These are phyloP conservation scores for Pelargonium exstipulatum DNA, from an alignment of 441 rosid species.

Conservation along the genomic window DNA sequence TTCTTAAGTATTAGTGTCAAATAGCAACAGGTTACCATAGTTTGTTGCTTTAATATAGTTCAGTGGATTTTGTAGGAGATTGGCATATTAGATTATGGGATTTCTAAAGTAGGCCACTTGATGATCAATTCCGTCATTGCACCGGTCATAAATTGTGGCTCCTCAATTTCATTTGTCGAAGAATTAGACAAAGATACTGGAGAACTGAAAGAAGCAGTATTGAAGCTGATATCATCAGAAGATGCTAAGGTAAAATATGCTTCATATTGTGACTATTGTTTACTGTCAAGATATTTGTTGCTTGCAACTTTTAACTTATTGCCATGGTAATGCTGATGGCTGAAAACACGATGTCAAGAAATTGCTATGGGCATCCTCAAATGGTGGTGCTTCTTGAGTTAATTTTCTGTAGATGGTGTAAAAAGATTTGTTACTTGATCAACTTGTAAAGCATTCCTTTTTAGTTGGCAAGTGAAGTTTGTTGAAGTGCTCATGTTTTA, in stretches of 20 bases:
- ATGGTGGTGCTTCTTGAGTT: not conserved
- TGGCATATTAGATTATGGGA: constrained; percentile 77
- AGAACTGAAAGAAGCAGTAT: constrained; percentile 42
- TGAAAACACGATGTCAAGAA: not conserved
- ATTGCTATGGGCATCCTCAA: not conserved
- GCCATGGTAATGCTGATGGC: not conserved
- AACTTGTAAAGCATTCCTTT: not conserved
- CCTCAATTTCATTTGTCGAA: constrained; percentile 46
- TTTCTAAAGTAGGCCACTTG: constrained; percentile 84
- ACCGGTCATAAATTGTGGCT: constrained; percentile 56
- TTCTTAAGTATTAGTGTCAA: constrained; percentile 12
- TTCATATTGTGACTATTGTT: constrained; percentile 5
- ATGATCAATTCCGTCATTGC: constrained; percentile 67
- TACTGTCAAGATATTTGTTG: constrained; percentile 10
- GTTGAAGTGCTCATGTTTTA: constrained; percentile 8
- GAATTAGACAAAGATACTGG: constrained; percentile 41
- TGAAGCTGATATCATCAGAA: constrained; percentile 47
- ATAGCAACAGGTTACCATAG: constrained; percentile 1
- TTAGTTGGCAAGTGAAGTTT: constrained; percentile 11
- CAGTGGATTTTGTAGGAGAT: constrained; percentile 48
- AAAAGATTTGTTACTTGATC: constrained; percentile 13
- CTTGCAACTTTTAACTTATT: not conserved
- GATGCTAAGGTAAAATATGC: constrained; percentile 41
- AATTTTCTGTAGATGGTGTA: constrained; percentile 1
- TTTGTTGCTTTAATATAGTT: constrained; percentile 21